phyloP scores from a whole-genome alignment of 2,329 filamentous ascomycete genomes.

The Cadophora gregata region DNA sequence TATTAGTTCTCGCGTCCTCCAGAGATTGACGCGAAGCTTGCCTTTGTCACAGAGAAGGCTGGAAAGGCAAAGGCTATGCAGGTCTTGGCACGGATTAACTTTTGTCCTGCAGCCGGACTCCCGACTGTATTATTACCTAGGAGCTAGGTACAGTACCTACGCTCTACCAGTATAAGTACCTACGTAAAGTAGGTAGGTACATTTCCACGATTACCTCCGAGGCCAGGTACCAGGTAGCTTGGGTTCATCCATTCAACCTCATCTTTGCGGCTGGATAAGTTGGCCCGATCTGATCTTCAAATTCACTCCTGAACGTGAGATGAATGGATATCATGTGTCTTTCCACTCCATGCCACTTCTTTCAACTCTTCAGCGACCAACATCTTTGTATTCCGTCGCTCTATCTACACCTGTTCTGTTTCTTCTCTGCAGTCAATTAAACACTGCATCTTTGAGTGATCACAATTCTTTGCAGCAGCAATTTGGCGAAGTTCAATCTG shows the following conservation, averaged over 20 bases:
- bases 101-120: background rate
- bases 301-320: background rate
- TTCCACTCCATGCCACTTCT: background rate
- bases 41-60: background rate
- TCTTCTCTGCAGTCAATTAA: background rate
- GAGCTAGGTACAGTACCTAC: no score
- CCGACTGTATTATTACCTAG: no score
- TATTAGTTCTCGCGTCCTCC: background rate
- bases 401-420: background rate
- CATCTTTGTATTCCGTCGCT: background rate
- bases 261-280: background rate
- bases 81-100: background rate
- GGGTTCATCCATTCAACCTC: background rate
- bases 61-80: no score
- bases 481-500: background rate
- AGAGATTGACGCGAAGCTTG: background rate
- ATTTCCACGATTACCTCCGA: no score
- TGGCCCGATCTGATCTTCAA: background rate
- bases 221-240: no score
- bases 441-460: background rate
- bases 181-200: no score
- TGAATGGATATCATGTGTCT: background rate
- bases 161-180: no score
- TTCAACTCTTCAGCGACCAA: background rate
- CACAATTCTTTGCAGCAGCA: conserved; percentile 1